A percentile compares a stretch with the other conserved stretches of the same genome.
phyloP scores from a whole-genome alignment of 768 basidiomycete species.

The Russula foetens region DNA sequence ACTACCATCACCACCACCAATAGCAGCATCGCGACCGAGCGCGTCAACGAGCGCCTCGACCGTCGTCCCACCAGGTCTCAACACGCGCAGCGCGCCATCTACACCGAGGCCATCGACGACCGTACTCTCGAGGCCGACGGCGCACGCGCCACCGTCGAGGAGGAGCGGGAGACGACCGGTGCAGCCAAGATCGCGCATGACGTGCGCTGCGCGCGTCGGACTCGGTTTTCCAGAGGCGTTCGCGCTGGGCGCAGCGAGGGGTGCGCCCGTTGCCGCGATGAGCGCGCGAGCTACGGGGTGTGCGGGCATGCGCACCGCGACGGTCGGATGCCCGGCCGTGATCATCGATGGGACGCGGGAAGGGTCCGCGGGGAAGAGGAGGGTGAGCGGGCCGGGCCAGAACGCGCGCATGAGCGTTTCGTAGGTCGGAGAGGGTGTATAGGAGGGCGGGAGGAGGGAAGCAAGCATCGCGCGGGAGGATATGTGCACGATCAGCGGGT shows the following conservation, averaged over 20 bases:
- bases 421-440: conserved; percentile 57
- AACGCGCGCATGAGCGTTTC: conserved; percentile 68
- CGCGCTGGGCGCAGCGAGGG: conserved; percentile 91
- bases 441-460: conserved; percentile 60
- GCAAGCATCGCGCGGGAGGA: conserved; percentile 78
- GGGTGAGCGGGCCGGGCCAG: conserved; percentile 93
- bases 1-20: not conserved
- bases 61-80: conserved; percentile 88
- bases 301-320: conserved; percentile 90
- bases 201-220: conserved; percentile 85
- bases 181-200: conserved; percentile 65
- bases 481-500: conserved; percentile 96
- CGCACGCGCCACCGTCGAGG: conserved; percentile 87
- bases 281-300: conserved; percentile 90
- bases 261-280: conserved; percentile 63
- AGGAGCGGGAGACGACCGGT: conserved; percentile 56
- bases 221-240: conserved; percentile 93
- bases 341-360: conserved; percentile 59
- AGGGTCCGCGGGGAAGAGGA: conserved; percentile 76
- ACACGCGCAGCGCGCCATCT: conserved; percentile 69
- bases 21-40: conserved; percentile 11
- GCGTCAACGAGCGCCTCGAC: conserved; percentile 76
- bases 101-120: conserved; percentile 81
- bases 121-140: conserved; percentile 91
- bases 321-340: conserved; percentile 71